Percentiles rank a stretch among this genome's conserved stretches.
Evolutionary conservation across 2,329 filamentous ascomycete genomes (phyloP).

Genomic region (Ascochyta viciae-villosae): DNA sequence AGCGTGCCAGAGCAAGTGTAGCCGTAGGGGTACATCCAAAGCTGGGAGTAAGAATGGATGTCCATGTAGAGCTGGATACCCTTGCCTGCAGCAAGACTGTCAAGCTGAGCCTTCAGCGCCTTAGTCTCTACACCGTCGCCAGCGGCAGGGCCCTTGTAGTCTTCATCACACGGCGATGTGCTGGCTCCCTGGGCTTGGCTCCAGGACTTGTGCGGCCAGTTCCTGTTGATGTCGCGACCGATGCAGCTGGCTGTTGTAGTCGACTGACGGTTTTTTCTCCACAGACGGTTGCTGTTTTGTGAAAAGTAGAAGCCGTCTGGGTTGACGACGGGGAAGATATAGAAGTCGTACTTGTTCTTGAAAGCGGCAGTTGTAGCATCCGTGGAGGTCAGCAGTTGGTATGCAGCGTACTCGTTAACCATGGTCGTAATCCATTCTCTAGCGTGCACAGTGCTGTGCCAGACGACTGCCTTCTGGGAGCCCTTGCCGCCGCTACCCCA

Average conservation of each 20-base stretch:
- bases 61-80: constrained; percentile 70
- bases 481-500: constrained; percentile 49
- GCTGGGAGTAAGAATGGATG: constrained; percentile 64
- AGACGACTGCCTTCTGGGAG: constrained; percentile 46
- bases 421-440: constrained; percentile 49
- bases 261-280: constrained; percentile 49
- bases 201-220: constrained; percentile 49
- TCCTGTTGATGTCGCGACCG: constrained; percentile 51
- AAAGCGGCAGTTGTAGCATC: constrained; percentile 47
- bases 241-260: constrained; percentile 41
- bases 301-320: constrained; percentile 50
- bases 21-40: constrained; percentile 63
- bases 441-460: constrained; percentile 50
- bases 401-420: constrained; percentile 47
- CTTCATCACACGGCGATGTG: constrained; percentile 46
- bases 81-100: constrained; percentile 52
- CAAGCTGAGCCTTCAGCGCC: constrained; percentile 57
- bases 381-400: constrained; percentile 44
- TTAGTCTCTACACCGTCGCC: constrained; percentile 49
- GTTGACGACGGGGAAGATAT: constrained; percentile 58
- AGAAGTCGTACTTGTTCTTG: constrained; percentile 70
- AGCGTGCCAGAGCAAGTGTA: constrained; percentile 62
- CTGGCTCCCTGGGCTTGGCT: constrained; percentile 39
- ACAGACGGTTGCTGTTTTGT: constrained; percentile 48
- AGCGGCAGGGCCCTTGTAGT: constrained; percentile 46